Evolutionary conservation across 768 basidiomycete species (phyloP).

Genomic region (Peribolospora kevripleyi): DNA sequence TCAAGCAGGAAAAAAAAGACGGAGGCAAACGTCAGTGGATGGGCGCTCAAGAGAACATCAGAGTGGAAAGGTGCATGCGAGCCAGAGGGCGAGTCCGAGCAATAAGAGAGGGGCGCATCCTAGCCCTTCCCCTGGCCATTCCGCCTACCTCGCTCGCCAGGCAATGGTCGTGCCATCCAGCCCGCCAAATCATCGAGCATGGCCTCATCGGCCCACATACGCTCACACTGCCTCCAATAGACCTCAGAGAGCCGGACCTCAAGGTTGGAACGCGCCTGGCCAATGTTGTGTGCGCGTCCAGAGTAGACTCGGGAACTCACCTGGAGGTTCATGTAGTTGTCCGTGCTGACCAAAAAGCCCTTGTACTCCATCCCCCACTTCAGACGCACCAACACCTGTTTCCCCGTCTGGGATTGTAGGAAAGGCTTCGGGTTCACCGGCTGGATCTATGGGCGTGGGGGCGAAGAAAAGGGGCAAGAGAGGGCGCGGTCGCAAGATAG

Average conservation of each 20-base stretch:
- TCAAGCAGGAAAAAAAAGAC: not conserved
- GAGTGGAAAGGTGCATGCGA: too few species aligned
- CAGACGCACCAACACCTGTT: conserved; percentile 76
- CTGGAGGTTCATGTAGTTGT: conserved; percentile 99
- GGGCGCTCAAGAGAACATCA: too few species aligned
- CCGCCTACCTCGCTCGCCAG: not conserved
- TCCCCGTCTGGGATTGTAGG: conserved; percentile 92
- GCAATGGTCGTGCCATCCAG: not conserved
- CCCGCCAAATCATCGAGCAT: not conserved
- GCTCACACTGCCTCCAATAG: too few species aligned
- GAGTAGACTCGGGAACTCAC: conserved; percentile 23
- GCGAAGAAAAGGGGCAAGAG: conserved; percentile 6
- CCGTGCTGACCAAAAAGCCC: conserved; percentile 94
- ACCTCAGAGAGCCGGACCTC: too few species aligned
- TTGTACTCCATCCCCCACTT: conserved; percentile 99
- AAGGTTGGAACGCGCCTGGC: too few species aligned
- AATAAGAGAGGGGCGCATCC: not conserved
- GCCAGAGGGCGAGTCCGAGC: not conserved
- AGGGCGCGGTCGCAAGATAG: not conserved
- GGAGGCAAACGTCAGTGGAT: not conserved
- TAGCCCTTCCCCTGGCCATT: not conserved
- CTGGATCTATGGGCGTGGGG: conserved; percentile 31
- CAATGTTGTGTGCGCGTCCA: too few species aligned
- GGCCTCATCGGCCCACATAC: too few species aligned
- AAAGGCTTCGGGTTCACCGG: conserved; percentile 99